A percentile compares a stretch with the other conserved stretches of the same genome.
phyloP scores from a whole-genome alignment of 2,329 filamentous ascomycete genomes.

The Aspergillus hortae region DNA sequence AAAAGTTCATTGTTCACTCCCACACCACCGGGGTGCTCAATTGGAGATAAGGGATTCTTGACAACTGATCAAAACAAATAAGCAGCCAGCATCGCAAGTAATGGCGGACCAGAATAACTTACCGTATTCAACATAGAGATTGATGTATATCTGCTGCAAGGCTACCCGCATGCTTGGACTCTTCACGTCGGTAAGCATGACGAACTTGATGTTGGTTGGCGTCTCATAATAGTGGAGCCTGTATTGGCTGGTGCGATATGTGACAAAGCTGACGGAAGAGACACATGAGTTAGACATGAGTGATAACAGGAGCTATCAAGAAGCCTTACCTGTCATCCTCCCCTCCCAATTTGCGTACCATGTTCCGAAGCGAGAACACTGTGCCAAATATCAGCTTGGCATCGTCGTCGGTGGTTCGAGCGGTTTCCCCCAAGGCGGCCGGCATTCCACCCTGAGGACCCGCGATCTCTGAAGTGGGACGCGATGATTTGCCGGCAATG shows the following conservation, averaged over 20 bases:
- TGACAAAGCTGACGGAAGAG: conserved; percentile 68
- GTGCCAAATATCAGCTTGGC: conserved; percentile 97
- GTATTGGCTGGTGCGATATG: conserved; percentile 89
- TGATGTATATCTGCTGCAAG: conserved; percentile 97
- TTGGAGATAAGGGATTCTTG: conserved; percentile 61
- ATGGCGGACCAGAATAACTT: conserved; percentile 14
- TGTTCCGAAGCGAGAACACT: conserved; percentile 92
- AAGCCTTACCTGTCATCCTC: conserved; percentile 67
- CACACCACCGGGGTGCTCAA: conserved; percentile 58
- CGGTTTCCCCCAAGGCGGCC: conserved; percentile 34
- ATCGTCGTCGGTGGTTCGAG: conserved; percentile 67
- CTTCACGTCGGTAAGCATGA: conserved; percentile 89
- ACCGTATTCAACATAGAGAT: conserved; percentile 95
- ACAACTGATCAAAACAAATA: conserved; percentile 46
- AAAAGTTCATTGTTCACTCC: conserved; percentile 65
- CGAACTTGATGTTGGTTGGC: conserved; percentile 89
- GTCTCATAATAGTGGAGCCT: conserved; percentile 99
- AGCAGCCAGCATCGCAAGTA: background rate
- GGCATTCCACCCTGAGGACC: conserved; percentile 41
- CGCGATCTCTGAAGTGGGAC: conserved; percentile 49
- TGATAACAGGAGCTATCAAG: background rate
- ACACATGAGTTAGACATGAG: conserved; percentile 13
- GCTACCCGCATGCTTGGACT: conserved; percentile 90
- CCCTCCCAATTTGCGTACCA: conserved; percentile 92
- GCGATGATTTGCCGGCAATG: conserved; percentile 44